phyloP scores from a whole-genome alignment of 306 rosid genomes.

The Castanea crenata region DNA sequence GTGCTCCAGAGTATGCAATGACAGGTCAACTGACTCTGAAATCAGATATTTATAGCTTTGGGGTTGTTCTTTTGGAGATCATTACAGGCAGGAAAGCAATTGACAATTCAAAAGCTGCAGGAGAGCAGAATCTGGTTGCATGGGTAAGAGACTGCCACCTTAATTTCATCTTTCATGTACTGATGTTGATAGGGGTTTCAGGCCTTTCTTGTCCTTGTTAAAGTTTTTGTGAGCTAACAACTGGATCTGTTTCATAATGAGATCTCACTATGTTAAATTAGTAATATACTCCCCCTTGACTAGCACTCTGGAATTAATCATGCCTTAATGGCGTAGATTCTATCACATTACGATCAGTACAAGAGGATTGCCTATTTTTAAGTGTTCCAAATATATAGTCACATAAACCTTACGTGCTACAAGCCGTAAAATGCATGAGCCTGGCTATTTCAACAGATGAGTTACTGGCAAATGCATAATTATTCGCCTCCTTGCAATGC shows the following conservation, averaged over 20 bases:
- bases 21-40: slow-evolving; percentile 87
- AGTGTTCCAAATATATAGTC: background rate
- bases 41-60: slow-evolving; percentile 97
- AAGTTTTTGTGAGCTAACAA: background rate
- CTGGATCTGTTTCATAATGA: background rate
- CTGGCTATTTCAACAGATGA: background rate
- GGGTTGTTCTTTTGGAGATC: slow-evolving; percentile 90
- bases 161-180: background rate
- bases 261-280: background rate
- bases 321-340: background rate
- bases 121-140: slow-evolving; percentile 91
- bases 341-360: background rate
- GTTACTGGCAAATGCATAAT: background rate
- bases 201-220: background rate
- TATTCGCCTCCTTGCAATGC: background rate
- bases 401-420: background rate
- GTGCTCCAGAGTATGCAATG: slow-evolving; percentile 96
- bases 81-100: slow-evolving; percentile 92
- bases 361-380: background rate
- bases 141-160: slow-evolving; percentile 62
- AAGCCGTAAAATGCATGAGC: background rate
- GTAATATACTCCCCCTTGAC: background rate
- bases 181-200: background rate
- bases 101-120: slow-evolving; percentile 69
- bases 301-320: background rate